Conservation (phyloP, 345 rosid species). For the Salix exigua region DNA sequence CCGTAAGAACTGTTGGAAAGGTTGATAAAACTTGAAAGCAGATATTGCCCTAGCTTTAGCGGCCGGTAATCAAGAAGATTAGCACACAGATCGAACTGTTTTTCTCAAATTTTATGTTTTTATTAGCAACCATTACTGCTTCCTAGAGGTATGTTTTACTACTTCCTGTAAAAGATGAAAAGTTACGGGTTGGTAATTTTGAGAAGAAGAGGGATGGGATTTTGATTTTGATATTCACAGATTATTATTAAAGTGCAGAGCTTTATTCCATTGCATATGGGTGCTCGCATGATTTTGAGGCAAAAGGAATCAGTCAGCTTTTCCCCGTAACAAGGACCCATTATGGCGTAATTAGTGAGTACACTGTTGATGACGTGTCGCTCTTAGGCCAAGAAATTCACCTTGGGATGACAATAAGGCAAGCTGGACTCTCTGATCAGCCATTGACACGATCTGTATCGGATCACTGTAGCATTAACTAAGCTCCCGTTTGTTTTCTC, state of each 20-base stretch:
- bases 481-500: too few relatives aligned
- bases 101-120: neutral
- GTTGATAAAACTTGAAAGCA: neutral
- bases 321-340: slow-evolving; percentile 11
- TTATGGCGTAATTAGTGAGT: slow-evolving; percentile 27
- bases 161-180: neutral
- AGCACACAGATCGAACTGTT: neutral
- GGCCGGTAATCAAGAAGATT: too few relatives aligned
- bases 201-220: neutral
- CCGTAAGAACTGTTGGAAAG: too few relatives aligned
- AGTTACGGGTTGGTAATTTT: neutral
- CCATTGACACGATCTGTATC: too few relatives aligned
- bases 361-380: neutral
- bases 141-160: too few relatives aligned
- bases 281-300: slow-evolving; percentile 33
- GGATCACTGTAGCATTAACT: neutral
- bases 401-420: neutral
- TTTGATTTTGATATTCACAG: neutral
- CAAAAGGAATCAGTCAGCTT: slow-evolving; percentile 44
- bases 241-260: slow-evolving; percentile 5
- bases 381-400: slow-evolving; percentile 22
- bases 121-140: neutral
- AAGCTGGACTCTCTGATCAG: neutral
- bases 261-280: slow-evolving; percentile 24
- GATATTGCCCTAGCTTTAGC: too few relatives aligned